Percentiles rank a stretch among this genome's conserved stretches.
These are phyloP conservation scores for Obelidium mucronatum DNA, from an alignment of 192 early-diverging fungal species.

Conservation along the genomic window DNA sequence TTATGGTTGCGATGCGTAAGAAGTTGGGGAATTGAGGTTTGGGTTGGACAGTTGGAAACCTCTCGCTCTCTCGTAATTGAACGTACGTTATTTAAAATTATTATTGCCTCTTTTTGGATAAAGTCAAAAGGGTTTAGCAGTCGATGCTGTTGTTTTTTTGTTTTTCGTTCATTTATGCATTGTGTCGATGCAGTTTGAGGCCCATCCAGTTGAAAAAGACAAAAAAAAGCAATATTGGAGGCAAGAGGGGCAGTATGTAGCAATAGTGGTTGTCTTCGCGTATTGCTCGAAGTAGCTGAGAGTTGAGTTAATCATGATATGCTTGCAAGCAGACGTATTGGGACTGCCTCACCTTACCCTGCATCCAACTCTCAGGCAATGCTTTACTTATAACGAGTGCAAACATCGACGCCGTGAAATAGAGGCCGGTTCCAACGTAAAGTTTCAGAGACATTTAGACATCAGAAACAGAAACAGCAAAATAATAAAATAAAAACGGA, in stretches of 20 bases:
- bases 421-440: not conserved
- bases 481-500: not conserved
- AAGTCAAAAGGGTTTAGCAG: too few relatives aligned
- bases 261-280: constrained; percentile 67
- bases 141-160: too few relatives aligned
- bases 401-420: constrained; percentile 8
- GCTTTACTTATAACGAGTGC: constrained; percentile 26
- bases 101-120: too few relatives aligned
- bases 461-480: not conserved
- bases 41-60: too few relatives aligned
- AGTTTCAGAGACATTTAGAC: too few relatives aligned
- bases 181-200: constrained; percentile 93
- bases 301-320: not conserved
- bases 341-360: not conserved
- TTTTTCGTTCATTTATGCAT: constrained; percentile 59
- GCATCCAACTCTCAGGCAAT: not conserved
- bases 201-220: constrained; percentile 95
- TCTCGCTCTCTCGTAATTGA: too few relatives aligned
- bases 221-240: constrained; percentile 75
- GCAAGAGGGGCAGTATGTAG: constrained; percentile 80
- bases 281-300: constrained; percentile 18
- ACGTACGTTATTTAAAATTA: too few relatives aligned
- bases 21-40: too few relatives aligned
- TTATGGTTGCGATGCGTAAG: too few relatives aligned
- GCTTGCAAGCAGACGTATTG: not conserved